Percentiles rank a stretch among this genome's conserved stretches.
Conservation (phyloP, 768 basidiomycete genomes). For the Pleurotus eryngii region DNA sequence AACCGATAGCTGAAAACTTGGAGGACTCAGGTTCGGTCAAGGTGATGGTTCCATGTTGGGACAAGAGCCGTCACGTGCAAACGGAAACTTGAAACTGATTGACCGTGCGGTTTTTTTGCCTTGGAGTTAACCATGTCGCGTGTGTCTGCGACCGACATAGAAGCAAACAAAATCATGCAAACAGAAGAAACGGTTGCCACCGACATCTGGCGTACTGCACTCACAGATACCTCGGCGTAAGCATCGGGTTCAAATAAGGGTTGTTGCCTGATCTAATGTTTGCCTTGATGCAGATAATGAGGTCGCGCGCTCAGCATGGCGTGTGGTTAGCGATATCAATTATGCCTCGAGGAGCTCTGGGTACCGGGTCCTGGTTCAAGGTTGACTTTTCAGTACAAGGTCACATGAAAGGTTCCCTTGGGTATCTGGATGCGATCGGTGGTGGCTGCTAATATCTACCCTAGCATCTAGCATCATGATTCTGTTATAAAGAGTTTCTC, state of each 20-base stretch:
- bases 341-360: background rate
- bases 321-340: background rate
- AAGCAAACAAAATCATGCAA: constrained; percentile 1
- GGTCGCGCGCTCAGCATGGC: background rate
- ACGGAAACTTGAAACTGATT: background rate
- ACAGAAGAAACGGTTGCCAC: background rate
- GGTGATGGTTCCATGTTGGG: no score
- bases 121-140: background rate
- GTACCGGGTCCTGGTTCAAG: background rate
- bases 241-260: constrained; percentile 1
- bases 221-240: constrained; percentile 2
- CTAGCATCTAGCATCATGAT: background rate
- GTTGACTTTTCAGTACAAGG: constrained; percentile 5
- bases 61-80: no score
- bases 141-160: background rate
- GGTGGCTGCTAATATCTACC: background rate
- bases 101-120: background rate
- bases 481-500: background rate
- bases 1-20: no score
- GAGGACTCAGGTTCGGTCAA: no score
- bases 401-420: constrained; percentile 3
- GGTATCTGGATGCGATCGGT: constrained; percentile 4
- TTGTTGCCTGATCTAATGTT: background rate
- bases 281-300: constrained; percentile 7
- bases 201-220: background rate